phyloP scores from a whole-genome alignment of 805 yeast genomes.

The Myxozyma monticola region DNA sequence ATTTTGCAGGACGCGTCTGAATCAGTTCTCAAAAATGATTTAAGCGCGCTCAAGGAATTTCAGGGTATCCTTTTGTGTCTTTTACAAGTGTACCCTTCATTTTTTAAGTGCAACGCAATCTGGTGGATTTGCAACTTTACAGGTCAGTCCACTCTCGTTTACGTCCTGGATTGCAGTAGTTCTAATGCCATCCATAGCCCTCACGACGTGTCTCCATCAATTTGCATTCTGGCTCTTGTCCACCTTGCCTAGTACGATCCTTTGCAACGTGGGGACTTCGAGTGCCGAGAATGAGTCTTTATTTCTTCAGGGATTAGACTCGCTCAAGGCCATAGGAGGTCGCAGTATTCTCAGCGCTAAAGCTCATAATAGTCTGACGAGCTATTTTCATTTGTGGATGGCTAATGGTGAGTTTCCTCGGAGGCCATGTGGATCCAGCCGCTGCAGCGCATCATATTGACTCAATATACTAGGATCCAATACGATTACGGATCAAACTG shows the following conservation, averaged over 20 bases:
- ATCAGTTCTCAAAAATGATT: background rate
- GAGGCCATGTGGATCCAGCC: background rate
- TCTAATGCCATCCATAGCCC: background rate
- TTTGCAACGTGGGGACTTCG: background rate
- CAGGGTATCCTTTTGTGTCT: background rate
- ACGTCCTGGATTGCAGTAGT: background rate
- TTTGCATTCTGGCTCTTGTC: background rate
- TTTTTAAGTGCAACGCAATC: background rate
- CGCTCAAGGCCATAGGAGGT: background rate
- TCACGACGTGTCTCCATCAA: constrained; percentile 1
- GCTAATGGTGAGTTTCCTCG: background rate
- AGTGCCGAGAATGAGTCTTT: background rate
- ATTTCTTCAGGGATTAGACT: background rate
- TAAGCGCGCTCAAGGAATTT: background rate
- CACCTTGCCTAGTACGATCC: background rate
- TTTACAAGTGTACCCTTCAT: background rate
- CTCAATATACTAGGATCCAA: too few species aligned
- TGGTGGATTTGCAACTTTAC: constrained; percentile 3
- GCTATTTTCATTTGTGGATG: background rate
- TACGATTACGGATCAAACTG: too few species aligned
- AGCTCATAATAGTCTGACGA: background rate
- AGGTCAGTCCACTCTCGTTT: background rate
- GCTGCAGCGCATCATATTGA: too few species aligned
- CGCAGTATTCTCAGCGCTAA: background rate
- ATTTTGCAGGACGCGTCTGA: background rate